These are phyloP conservation scores for Aspergillus amoenus DNA, from an alignment of 2,329 filamentous ascomycete genomes.

Conservation along the genomic window DNA sequence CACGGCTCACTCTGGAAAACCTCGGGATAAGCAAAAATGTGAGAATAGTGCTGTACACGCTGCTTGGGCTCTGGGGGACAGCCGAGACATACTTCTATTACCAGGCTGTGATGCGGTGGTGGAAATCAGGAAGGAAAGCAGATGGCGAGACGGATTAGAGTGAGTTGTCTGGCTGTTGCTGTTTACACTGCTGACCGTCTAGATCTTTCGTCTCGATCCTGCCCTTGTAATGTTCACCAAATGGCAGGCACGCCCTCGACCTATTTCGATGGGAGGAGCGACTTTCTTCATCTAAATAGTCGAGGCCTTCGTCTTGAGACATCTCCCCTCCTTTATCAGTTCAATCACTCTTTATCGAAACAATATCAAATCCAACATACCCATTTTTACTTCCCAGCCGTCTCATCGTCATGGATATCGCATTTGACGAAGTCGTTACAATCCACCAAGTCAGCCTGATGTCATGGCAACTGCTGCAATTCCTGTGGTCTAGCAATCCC, in stretches of 20 bases:
- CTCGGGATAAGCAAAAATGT: neutral
- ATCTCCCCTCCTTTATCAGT: too few relatives aligned
- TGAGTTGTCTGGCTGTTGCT: neutral
- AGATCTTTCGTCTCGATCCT: neutral
- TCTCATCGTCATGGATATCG: too few relatives aligned
- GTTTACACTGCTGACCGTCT: neutral
- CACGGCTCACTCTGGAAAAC: neutral
- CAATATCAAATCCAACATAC: too few relatives aligned
- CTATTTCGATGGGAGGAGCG: too few relatives aligned
- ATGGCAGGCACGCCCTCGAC: too few relatives aligned
- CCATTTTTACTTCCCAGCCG: too few relatives aligned
- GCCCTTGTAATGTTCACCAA: too few relatives aligned
- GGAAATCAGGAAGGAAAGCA: neutral
- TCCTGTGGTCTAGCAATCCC: neutral
- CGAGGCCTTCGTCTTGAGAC: too few relatives aligned
- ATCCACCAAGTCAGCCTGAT: neutral
- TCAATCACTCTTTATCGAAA: too few relatives aligned
- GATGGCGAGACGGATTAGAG: too few relatives aligned
- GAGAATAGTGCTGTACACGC: neutral
- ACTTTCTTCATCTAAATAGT: too few relatives aligned
- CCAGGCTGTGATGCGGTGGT: neutral
- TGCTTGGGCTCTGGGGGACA: neutral
- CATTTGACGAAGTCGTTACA: neutral
- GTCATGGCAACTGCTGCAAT: neutral
- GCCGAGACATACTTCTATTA: constrained; percentile 1